These are phyloP conservation scores for Testicularia cyperi DNA, from an alignment of 1,284 basidiomycete species.

Conservation along the genomic window DNA sequence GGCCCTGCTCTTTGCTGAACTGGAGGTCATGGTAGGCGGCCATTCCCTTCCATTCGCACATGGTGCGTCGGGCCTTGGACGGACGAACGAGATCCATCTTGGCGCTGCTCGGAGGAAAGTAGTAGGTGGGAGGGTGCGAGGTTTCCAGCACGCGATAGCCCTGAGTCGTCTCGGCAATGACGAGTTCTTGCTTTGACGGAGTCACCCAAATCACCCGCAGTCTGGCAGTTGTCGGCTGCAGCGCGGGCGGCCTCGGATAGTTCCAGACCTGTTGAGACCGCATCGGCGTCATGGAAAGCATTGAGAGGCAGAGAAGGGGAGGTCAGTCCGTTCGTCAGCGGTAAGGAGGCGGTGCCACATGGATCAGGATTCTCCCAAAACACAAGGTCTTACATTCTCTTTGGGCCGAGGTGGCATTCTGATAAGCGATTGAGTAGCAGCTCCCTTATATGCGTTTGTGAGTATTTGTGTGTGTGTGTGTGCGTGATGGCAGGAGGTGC, in stretches of 20 bases:
- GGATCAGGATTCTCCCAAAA: too few species aligned
- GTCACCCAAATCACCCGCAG: constrained; percentile 51
- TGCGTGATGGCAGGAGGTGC: too few species aligned
- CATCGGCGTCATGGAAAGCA: too few species aligned
- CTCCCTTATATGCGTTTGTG: too few species aligned
- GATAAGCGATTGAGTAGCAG: not conserved
- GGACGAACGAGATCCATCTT: constrained; percentile 32
- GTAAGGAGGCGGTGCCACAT: too few species aligned
- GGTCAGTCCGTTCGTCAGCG: not conserved
- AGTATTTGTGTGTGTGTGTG: too few species aligned
- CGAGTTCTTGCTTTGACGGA: constrained; percentile 41
- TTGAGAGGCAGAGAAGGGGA: not conserved
- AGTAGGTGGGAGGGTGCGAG: constrained; percentile 54
- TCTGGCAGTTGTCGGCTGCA: constrained; percentile 41
- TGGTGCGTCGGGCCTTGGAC: constrained; percentile 46
- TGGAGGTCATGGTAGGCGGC: constrained; percentile 52
- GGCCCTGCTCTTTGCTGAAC: constrained; percentile 24
- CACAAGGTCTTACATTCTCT: constrained; percentile 39
- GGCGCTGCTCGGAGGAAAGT: constrained; percentile 49
- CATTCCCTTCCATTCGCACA: constrained; percentile 58
- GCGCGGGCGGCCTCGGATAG: constrained; percentile 54
- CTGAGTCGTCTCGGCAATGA: constrained; percentile 50
- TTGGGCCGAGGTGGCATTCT: constrained; percentile 37
- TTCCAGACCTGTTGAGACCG: constrained; percentile 49
- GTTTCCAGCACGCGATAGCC: constrained; percentile 57